These are phyloP conservation scores for Gamsiella multidivaricata DNA, from an alignment of 192 early-diverging fungal genomes.

Conservation along the genomic window DNA sequence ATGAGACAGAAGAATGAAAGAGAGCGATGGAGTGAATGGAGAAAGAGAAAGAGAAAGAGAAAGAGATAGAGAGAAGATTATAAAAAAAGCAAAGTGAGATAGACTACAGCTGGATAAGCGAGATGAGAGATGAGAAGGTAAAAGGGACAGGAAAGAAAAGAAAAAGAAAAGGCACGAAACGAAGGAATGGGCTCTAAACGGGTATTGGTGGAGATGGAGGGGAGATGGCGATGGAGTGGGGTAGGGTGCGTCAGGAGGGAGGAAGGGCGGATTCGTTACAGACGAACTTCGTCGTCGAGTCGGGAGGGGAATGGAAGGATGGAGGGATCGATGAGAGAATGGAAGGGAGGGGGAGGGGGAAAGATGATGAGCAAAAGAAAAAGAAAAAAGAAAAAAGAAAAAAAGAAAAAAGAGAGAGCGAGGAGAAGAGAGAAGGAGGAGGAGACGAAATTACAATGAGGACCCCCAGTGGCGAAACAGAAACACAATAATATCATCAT, in stretches of 20 bases:
- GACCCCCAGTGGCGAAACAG: too few species aligned
- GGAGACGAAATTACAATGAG: background rate
- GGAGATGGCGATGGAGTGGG: too few species aligned
- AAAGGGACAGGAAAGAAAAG: background rate
- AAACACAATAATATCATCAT: too few species aligned
- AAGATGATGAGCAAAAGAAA: background rate
- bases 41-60: background rate
- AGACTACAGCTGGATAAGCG: too few species aligned
- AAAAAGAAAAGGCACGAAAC: background rate
- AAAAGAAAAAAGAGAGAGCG: background rate
- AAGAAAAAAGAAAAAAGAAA: background rate
- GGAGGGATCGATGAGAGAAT: background rate
- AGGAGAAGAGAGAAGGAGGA: background rate
- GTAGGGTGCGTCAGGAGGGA: too few species aligned
- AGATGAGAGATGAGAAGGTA: slow-evolving; percentile 1
- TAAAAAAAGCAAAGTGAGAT: background rate
- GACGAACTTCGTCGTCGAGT: too few species aligned
- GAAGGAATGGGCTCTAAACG: slow-evolving; percentile 2
- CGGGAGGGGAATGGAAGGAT: too few species aligned
- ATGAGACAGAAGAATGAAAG: background rate
- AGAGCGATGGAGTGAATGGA: background rate
- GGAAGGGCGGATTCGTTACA: too few species aligned
- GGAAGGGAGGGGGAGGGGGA: background rate
- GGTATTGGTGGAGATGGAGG: slow-evolving; percentile 4
- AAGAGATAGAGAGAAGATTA: background rate